Base-by-base conservation (phyloP, 768 basidiomycete species). In the Pholiota conissans region DNA sequence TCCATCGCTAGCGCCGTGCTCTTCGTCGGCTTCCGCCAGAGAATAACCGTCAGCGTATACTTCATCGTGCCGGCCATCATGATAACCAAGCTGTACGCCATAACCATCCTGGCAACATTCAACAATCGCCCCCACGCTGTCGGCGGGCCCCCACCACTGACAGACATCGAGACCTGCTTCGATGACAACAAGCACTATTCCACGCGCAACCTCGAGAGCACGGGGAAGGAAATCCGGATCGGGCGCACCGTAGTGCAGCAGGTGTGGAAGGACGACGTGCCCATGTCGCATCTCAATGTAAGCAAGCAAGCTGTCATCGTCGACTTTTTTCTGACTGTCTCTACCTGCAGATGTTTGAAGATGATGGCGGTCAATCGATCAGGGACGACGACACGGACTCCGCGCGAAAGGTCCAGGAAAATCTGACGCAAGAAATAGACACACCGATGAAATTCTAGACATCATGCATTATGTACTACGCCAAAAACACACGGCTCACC, bases 81-180 rank as follows among this genome's bases (percentile, higher is more conserved):
- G 49, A 63, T 74, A 50, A 69, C 71, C 22, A 73, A 74, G 42
- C 63, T 76, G 4, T 76, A 74, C 45, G 65, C 71, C 9, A 70
- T 74, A 28, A 70, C 73, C 0, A 68, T 72, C 46, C 57, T 73
- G 42, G 70, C 69, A 28, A 69, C 69, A 1, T 69, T 74, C 62
- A 74, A 74, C 49, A 74, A 69, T 45, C 70, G 71, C 22, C 65
- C 67, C 11, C 50, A 60, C 26, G 63, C 66, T 34, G 61, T 63
- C 34, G 69, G 70, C 14, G 67, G 65, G 27, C 59, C 63, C 29
- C 65, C 65, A 11, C 59, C 62, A 14, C 57, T 61, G 37, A 52
- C 61, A 28, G 63, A 66, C 49, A 49, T 57, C 48, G 65, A 66
- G 40, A 66, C 58, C 37, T 59, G 49, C 24, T 67, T 60, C 28